Percentiles rank a stretch among this genome's conserved stretches.
Conservation (phyloP, 768 basidiomycete species). For the Phylloporus scabripes region DNA sequence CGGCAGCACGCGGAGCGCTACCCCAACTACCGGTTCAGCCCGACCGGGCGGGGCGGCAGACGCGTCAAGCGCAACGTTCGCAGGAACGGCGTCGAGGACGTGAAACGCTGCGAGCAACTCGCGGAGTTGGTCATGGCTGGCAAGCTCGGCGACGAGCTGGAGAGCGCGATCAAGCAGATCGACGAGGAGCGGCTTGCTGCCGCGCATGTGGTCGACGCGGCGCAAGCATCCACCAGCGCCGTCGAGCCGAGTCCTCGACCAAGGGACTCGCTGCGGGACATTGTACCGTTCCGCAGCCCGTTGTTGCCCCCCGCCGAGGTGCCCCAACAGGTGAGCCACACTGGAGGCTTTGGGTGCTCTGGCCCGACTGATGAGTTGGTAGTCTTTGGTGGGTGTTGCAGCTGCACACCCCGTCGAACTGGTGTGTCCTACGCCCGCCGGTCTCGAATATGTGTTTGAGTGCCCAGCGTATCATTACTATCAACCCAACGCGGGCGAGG, state of each 20-base stretch:
- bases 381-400: slow-evolving; percentile 6
- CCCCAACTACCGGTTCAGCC: slow-evolving; percentile 53
- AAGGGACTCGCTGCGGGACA: slow-evolving; percentile 1
- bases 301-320: slow-evolving; percentile 24
- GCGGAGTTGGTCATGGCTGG: slow-evolving; percentile 48
- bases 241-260: neutral
- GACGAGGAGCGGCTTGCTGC: slow-evolving; percentile 7
- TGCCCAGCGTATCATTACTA: slow-evolving; percentile 6
- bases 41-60: slow-evolving; percentile 38
- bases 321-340: slow-evolving; percentile 12
- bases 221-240: neutral
- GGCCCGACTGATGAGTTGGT: slow-evolving; percentile 1
- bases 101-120: slow-evolving; percentile 44
- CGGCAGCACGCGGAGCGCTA: slow-evolving; percentile 42
- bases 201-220: neutral
- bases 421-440: neutral
- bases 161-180: slow-evolving; percentile 38
- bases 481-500: neutral
- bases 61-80: slow-evolving; percentile 48
- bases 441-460: neutral
- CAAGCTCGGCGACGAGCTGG: slow-evolving; percentile 45
- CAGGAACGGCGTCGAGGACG: slow-evolving; percentile 45
- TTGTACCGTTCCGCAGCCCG: slow-evolving; percentile 26
- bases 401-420: slow-evolving; percentile 1
- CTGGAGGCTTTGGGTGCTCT: neutral